Percentiles rank a stretch among this genome's conserved stretches.
Conservation (phyloP, 1,139 yeast genomes). For the Blastobotrys ciferrii region DNA sequence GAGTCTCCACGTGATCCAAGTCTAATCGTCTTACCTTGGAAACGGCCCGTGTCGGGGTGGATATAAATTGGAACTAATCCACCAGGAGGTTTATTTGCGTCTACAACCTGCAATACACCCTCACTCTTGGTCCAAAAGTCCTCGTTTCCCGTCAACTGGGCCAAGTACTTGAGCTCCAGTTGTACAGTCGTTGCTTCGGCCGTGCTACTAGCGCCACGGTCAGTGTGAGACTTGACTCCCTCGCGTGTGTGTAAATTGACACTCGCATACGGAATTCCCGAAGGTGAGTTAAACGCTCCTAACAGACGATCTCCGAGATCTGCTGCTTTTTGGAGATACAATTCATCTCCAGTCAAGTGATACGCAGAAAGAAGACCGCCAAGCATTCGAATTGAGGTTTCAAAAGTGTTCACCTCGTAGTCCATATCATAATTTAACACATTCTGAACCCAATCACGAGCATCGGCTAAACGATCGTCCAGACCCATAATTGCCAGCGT, state of each 20-base stretch:
- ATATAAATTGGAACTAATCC: conserved; percentile 85
- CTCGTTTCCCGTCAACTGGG: conserved; percentile 75
- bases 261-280: conserved; percentile 77
- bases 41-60: conserved; percentile 70
- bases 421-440: conserved; percentile 48
- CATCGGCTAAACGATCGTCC: conserved; percentile 59
- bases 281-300: conserved; percentile 61
- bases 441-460: conserved; percentile 67
- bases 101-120: conserved; percentile 32
- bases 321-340: conserved; percentile 75
- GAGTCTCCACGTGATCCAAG: conserved; percentile 93
- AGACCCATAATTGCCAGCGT: conserved; percentile 81
- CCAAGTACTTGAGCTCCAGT: conserved; percentile 80
- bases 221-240: conserved; percentile 62
- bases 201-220: conserved; percentile 71
- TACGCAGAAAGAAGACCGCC: conserved; percentile 86
- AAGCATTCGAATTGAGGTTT: conserved; percentile 88
- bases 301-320: conserved; percentile 57
- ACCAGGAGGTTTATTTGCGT: conserved; percentile 50
- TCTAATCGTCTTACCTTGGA: conserved; percentile 63
- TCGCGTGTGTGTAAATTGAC: conserved; percentile 63
- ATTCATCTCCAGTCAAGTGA: conserved; percentile 64
- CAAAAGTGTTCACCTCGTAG: conserved; percentile 78
- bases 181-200: conserved; percentile 91
- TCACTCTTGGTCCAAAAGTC: conserved; percentile 80